Evolutionary conservation across 1,284 basidiomycete genomes (phyloP), one percentile per base, ranked within the genome.

Genomic region (Puccinia triticina): DNA sequence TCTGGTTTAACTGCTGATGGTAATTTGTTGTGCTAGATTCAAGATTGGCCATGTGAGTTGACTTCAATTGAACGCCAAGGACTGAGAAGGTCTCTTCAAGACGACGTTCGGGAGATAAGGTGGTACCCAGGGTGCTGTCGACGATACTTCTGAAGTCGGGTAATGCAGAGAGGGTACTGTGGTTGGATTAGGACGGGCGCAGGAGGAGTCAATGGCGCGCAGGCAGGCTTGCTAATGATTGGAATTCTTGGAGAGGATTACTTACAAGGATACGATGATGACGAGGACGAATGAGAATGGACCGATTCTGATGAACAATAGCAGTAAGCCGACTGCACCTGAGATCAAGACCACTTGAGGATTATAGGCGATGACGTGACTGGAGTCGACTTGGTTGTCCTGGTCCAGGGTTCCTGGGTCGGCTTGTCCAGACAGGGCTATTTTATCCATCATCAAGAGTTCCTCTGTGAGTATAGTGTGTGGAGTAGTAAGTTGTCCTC

Each of bases 141-240:
- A 81, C 79, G 29, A 81, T 74, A 50, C 37, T 71, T 29, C 79
- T 57, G 48, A 81, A 81, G n/a, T 81, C 79, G 64, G 79, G 79
- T 29, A 74, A 66, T 12, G 79, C 55, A 64, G 79, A 81, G 23
- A 81, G 59, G 18, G 57, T 46, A 26, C 79, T 81, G 46, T 18
- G n/a, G 53, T 55, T 34, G 46, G 21, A 72, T 40, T 57, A 1
- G 37, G 21, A 66, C 18, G 64, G 14, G 26, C n/a, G 18, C 10
- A 64, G 21, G 10, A 32, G 10, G 61, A 64, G 21, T 37, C n/a
- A n/a, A n/a, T n/a, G n/a, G n/a, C n/a, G n/a, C n/a, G n/a, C n/a
- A n/a, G n/a, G n/a, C 10, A 64, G 14, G 5, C 59, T 21, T 4
- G 5, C 5, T 29, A 14, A 64, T 37, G n/a, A 26, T 0, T 32